Evolutionary conservation across 768 basidiomycete genomes (phyloP).

Genomic region (Pulveroboletus frians): DNA sequence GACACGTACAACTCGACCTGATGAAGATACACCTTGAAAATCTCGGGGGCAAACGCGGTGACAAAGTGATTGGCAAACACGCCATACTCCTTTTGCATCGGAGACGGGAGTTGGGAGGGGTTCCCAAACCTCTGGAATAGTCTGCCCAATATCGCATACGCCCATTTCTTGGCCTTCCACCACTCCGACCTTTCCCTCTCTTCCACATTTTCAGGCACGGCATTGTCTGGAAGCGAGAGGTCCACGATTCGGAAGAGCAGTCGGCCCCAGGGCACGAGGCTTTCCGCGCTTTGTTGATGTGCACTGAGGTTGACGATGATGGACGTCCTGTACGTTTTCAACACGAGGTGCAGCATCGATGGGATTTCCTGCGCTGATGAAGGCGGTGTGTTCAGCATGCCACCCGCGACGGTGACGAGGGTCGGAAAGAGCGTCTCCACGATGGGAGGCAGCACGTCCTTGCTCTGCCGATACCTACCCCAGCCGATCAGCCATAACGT

Average conservation of each 20-base stretch:
- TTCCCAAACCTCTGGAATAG: constrained; percentile 85
- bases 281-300: constrained; percentile 71
- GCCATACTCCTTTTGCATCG: constrained; percentile 64
- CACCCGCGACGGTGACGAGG: constrained; percentile 66
- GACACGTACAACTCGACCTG: constrained; percentile 65
- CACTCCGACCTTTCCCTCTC: constrained; percentile 76
- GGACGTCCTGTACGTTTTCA: constrained; percentile 82
- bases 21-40: constrained; percentile 72
- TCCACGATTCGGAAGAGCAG: constrained; percentile 79
- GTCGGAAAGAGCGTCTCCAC: constrained; percentile 65
- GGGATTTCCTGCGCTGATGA: constrained; percentile 65
- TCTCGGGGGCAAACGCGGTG: constrained; percentile 76
- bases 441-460: constrained; percentile 54
- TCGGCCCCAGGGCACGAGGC: constrained; percentile 82
- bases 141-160: constrained; percentile 71
- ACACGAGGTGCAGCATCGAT: constrained; percentile 76
- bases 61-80: constrained; percentile 76
- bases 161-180: constrained; percentile 96
- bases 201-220: constrained; percentile 66
- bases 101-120: constrained; percentile 76
- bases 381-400: constrained; percentile 62
- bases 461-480: constrained; percentile 64
- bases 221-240: constrained; percentile 57
- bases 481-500: constrained; percentile 35
- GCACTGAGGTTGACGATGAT: constrained; percentile 67